Evolutionary conservation across 441 rosid species (phyloP).

Genomic region (Biscutella laevigata): DNA sequence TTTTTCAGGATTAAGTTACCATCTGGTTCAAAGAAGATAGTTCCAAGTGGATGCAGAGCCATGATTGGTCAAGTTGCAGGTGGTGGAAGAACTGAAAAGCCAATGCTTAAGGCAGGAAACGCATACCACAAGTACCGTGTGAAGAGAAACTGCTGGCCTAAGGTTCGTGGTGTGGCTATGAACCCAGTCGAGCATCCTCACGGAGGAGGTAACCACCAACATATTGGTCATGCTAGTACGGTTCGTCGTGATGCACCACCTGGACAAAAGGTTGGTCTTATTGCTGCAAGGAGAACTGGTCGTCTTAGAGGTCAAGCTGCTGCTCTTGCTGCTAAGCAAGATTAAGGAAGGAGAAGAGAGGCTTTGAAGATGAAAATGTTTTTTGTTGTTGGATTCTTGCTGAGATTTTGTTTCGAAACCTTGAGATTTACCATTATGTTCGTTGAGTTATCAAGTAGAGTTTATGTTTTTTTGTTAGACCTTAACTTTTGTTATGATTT

Average conservation of each 20-base stretch:
- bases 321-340: constrained; percentile 75
- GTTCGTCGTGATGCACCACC: constrained; percentile 93
- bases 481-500: background rate
- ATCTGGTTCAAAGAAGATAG: constrained; percentile 70
- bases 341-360: constrained; percentile 29
- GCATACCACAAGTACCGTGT: constrained; percentile 84
- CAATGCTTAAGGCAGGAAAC: constrained; percentile 85
- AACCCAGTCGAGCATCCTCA: constrained; percentile 98
- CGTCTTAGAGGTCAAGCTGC: constrained; percentile 93
- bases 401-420: constrained; percentile 1
- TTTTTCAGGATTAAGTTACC: constrained; percentile 58
- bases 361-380: constrained; percentile 10
- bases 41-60: constrained; percentile 69
- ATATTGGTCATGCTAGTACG: constrained; percentile 86
- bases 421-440: background rate
- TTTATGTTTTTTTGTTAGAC: background rate
- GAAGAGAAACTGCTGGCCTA: constrained; percentile 97
- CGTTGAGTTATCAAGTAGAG: background rate
- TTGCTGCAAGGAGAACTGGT: constrained; percentile 92
- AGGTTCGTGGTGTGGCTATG: constrained; percentile 99
- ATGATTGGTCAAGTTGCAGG: constrained; percentile 86
- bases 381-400: background rate
- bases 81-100: constrained; percentile 94
- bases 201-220: constrained; percentile 97
- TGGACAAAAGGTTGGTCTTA: constrained; percentile 91